These are phyloP conservation scores for Colletotrichum noveboracense DNA, from an alignment of 2,329 filamentous ascomycete genomes.

Conservation along the genomic window DNA sequence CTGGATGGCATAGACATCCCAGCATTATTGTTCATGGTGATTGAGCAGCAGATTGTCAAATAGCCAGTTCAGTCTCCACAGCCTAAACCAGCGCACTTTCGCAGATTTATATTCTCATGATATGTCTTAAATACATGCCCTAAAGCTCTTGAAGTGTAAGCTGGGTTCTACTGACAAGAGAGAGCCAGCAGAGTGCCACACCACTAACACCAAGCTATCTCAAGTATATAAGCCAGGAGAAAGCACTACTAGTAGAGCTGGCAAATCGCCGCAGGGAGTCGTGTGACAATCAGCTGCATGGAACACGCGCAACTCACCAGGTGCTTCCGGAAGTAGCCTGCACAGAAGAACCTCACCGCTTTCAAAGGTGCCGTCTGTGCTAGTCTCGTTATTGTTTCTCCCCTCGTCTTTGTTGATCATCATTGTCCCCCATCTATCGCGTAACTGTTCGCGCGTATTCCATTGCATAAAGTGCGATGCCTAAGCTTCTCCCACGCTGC, in stretches of 20 bases:
- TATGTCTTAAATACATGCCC: no score
- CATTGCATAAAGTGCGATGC: rapidly evolving
- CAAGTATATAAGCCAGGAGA: neutral
- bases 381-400: rapidly evolving
- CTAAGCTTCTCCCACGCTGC: rapidly evolving
- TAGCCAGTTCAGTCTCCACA: no score
- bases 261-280: rapidly evolving
- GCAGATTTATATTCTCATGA: no score
- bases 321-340: neutral
- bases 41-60: no score
- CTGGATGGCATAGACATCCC: no score
- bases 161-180: no score
- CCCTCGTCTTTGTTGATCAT: neutral
- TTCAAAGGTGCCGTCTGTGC: rapidly evolving
- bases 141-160: no score
- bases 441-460: neutral
- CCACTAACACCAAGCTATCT: rapidly evolving
- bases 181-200: neutral
- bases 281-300: rapidly evolving
- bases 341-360: neutral
- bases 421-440: rapidly evolving
- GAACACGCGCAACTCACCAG: neutral
- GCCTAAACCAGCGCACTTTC: no score
- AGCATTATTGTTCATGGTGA: no score
- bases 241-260: rapidly evolving